Conservation (phyloP, 1,284 basidiomycete genomes). For the Ustilago sp. region DNA sequence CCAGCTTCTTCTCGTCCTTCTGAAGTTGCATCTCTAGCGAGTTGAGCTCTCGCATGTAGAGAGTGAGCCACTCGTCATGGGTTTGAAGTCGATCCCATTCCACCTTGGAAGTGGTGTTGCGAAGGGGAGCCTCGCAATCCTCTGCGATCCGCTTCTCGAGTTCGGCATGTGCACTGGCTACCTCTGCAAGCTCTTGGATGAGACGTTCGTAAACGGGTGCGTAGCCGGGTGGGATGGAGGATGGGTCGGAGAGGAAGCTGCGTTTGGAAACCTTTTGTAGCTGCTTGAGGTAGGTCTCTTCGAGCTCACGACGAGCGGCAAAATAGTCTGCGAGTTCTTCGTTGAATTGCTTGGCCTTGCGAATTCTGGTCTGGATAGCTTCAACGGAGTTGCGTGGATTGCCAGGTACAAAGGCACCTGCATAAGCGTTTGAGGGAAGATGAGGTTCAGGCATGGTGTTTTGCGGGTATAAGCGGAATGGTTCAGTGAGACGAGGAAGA, state of each 20-base stretch:
- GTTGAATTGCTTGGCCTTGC: conserved; percentile 61
- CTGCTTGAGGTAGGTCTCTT: conserved; percentile 72
- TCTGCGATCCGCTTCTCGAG: conserved; percentile 62
- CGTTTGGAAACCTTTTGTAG: conserved; percentile 71
- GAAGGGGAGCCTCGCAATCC: conserved; percentile 68
- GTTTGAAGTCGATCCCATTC: conserved; percentile 60
- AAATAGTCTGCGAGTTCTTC: conserved; percentile 71
- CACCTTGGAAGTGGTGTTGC: conserved; percentile 56
- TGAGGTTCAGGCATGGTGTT: conserved; percentile 37
- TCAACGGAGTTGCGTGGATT: conserved; percentile 43
- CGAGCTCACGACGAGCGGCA: conserved; percentile 72
- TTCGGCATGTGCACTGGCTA: conserved; percentile 61
- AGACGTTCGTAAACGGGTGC: conserved; percentile 66
- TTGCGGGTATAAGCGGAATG: background rate
- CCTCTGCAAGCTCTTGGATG: conserved; percentile 63
- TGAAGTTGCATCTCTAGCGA: conserved; percentile 63
- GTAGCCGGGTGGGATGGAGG: conserved; percentile 60
- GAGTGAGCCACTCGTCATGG: conserved; percentile 61
- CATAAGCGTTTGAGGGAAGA: conserved; percentile 46
- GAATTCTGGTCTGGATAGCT: conserved; percentile 48
- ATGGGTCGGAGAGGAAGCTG: conserved; percentile 68
- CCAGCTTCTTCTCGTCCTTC: conserved; percentile 65
- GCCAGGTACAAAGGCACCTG: conserved; percentile 50
- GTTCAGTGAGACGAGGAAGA: background rate
- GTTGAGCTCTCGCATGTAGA: conserved; percentile 61